Evolutionary conservation across 2,329 filamentous ascomycete genomes (phyloP).

Genomic region (Aureobasidium uvarum): DNA sequence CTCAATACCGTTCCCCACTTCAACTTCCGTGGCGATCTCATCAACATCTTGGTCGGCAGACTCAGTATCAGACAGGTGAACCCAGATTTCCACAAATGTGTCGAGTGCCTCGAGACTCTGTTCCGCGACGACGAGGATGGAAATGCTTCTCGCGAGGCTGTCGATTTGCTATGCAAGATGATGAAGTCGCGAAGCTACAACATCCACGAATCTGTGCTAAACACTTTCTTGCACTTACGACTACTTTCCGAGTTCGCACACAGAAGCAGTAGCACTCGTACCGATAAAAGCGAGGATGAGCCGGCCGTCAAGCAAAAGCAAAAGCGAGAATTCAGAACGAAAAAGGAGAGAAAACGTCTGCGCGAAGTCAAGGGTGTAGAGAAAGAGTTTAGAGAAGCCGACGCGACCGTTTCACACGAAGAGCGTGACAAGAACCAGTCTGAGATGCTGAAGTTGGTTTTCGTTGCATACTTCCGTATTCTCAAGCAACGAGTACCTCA

Average conservation of each 20-base stretch:
- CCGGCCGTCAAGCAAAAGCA: constrained; percentile 49
- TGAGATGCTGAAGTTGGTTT: constrained; percentile 93
- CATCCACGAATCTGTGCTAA: constrained; percentile 80
- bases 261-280: constrained; percentile 74
- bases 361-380: constrained; percentile 85
- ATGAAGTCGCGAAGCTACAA: constrained; percentile 84
- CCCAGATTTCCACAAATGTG: constrained; percentile 72
- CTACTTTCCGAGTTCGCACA: constrained; percentile 82
- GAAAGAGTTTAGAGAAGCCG: constrained; percentile 90
- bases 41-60: constrained; percentile 84
- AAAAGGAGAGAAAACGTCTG: constrained; percentile 75
- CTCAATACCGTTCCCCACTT: constrained; percentile 86
- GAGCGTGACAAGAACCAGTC: constrained; percentile 91
- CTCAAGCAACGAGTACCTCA: constrained; percentile 76
- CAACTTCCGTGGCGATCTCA: constrained; percentile 86
- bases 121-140: constrained; percentile 90
- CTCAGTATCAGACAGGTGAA: constrained; percentile 71
- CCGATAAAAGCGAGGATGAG: constrained; percentile 60
- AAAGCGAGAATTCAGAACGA: constrained; percentile 79
- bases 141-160: constrained; percentile 79
- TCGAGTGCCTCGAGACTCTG: constrained; percentile 73
- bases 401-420: constrained; percentile 87
- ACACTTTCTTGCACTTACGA: constrained; percentile 86
- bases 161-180: constrained; percentile 85
- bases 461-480: constrained; percentile 91